Conservation (phyloP, 257 asterid species). For the Solanum phureja region DNA sequence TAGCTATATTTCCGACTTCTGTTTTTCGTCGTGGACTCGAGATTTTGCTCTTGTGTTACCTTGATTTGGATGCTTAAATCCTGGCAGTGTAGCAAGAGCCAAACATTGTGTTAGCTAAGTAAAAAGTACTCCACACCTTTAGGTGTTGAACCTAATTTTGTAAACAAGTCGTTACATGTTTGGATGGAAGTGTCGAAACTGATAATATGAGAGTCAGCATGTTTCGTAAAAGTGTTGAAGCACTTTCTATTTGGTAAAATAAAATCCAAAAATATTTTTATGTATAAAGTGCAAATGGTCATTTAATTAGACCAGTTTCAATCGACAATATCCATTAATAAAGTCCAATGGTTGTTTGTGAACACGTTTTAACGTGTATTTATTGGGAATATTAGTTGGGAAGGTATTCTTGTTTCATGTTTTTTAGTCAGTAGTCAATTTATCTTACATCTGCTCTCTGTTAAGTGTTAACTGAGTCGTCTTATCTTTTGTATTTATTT, state of each 20-base stretch:
- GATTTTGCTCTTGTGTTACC: neutral
- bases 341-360: neutral
- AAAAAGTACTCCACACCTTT: neutral
- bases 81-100: neutral
- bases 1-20: neutral
- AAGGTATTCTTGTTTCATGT: neutral
- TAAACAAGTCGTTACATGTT: neutral
- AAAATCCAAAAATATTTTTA: neutral
- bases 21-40: neutral
- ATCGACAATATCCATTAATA: neutral
- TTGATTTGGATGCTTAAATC: neutral
- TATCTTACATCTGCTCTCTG: neutral
- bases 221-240: neutral
- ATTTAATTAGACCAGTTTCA: neutral
- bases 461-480: neutral
- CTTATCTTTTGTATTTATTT: no score
- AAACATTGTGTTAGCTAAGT: neutral
- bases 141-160: neutral
- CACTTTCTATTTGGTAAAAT: neutral
- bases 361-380: neutral
- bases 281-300: neutral
- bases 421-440: neutral
- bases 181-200: neutral
- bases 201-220: neutral
- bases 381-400: neutral